Percentiles rank a stretch among this genome's conserved stretches.
Evolutionary conservation across 2,329 filamentous ascomycete genomes (phyloP).

Genomic region (Byssothecium circinans): DNA sequence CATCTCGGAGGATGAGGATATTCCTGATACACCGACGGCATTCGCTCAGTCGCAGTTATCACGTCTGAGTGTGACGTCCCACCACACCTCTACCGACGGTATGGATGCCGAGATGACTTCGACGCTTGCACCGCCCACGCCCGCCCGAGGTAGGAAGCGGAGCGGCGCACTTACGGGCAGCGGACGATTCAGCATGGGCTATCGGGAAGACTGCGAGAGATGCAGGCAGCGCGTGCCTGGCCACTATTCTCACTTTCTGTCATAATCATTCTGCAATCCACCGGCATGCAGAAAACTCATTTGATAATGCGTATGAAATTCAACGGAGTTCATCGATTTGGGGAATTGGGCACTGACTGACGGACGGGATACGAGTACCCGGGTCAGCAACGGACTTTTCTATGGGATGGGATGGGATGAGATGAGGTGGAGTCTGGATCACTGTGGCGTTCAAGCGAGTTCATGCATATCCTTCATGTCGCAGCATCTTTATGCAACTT

Average conservation of each 20-base stretch:
- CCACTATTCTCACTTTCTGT: conserved; percentile 53
- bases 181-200: conserved; percentile 52
- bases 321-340: background rate
- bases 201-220: conserved; percentile 54
- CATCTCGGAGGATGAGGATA: conserved; percentile 44
- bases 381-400: background rate
- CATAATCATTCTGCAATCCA: conserved; percentile 5
- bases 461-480: no score
- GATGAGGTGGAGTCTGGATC: no score
- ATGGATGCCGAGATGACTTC: conserved; percentile 34
- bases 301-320: background rate
- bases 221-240: conserved; percentile 52
- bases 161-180: conserved; percentile 44
- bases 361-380: background rate
- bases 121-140: conserved; percentile 20
- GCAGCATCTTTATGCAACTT: no score
- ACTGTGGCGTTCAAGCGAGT: background rate
- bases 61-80: conserved; percentile 40
- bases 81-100: conserved; percentile 25
- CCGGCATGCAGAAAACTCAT: background rate
- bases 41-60: conserved; percentile 43
- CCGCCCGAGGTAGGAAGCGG: conserved; percentile 38
- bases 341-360: background rate
- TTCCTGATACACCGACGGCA: conserved; percentile 41
- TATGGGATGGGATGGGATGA: no score